phyloP scores from a whole-genome alignment of 2,329 filamentous ascomycete genomes.

The Penicillium decumbens region DNA sequence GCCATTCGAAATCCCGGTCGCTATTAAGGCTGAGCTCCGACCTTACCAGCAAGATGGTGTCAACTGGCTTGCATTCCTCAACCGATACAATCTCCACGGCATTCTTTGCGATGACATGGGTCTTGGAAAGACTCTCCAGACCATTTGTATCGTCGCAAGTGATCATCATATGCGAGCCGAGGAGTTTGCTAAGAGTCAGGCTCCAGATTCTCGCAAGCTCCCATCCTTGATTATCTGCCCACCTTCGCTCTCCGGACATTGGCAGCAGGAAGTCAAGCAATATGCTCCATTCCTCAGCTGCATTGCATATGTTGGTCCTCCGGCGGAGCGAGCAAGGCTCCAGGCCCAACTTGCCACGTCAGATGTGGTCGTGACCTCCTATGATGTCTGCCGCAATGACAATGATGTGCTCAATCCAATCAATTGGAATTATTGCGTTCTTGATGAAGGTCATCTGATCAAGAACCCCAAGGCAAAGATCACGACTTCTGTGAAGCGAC shows the following conservation, averaged over 20 bases:
- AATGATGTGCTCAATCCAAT: conserved; percentile 75
- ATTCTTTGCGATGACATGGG: conserved; percentile 99
- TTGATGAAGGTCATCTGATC: conserved; percentile 96
- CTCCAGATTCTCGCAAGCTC: conserved; percentile 70
- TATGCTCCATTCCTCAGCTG: conserved; percentile 92
- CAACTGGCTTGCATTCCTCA: conserved; percentile 97
- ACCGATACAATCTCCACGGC: conserved; percentile 94
- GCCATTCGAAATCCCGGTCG: conserved; percentile 84
- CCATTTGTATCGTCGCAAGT: conserved; percentile 94
- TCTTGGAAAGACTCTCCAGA: conserved; percentile 94
- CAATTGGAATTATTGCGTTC: conserved; percentile 94
- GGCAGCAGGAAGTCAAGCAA: conserved; percentile 95
- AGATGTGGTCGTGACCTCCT: conserved; percentile 94
- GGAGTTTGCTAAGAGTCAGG: conserved; percentile 77
- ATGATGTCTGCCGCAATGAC: conserved; percentile 96
- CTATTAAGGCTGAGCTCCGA: conserved; percentile 92
- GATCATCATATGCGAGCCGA: conserved; percentile 92
- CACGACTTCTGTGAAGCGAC: conserved; percentile 82
- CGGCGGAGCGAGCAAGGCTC: conserved; percentile 69
- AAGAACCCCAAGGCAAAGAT: conserved; percentile 99
- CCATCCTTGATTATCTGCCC: conserved; percentile 95
- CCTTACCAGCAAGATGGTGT: conserved; percentile 98
- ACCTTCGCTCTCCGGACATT: conserved; percentile 92
- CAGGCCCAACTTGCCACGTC: conserved; percentile 67
- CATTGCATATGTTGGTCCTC: conserved; percentile 85